Conservation (phyloP, 2,329 filamentous ascomycete species). For the Fusarium duplospermum region DNA sequence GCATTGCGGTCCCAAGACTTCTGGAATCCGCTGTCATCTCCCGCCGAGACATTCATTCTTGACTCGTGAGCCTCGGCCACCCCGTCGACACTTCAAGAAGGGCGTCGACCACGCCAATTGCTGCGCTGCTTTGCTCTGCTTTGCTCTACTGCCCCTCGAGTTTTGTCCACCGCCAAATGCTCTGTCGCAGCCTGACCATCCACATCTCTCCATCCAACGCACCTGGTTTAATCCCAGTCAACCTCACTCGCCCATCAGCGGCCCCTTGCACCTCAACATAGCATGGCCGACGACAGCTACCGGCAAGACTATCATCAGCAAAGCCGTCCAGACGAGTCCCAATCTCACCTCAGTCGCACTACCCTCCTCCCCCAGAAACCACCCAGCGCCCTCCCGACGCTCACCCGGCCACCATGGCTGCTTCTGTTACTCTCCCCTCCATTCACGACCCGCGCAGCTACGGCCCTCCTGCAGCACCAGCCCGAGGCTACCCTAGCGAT, state of each 20-base stretch:
- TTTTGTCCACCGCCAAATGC: conserved; percentile 34
- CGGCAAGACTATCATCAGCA: conserved; percentile 53
- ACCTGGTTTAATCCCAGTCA: conserved; percentile 29
- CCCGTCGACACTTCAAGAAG: conserved; percentile 21
- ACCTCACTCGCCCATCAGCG: conserved; percentile 41
- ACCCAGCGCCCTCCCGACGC: conserved; percentile 48
- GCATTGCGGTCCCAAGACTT: conserved; percentile 38
- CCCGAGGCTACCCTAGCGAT: conserved; percentile 49
- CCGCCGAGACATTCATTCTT: conserved; percentile 43
- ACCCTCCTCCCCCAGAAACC: conserved; percentile 55
- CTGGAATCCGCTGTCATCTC: conserved; percentile 43
- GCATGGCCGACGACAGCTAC: conserved; percentile 55
- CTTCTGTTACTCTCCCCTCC: conserved; percentile 60
- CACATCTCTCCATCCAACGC: conserved; percentile 14
- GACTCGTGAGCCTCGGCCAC: conserved; percentile 32
- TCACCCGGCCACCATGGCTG: conserved; percentile 54
- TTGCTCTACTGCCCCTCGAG: neutral
- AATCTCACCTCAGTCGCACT: conserved; percentile 57
- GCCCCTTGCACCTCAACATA: conserved; percentile 45
- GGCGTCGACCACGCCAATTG: conserved; percentile 7
- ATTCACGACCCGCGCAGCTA: conserved; percentile 61
- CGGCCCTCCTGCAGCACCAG: conserved; percentile 47
- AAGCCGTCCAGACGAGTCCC: conserved; percentile 53
- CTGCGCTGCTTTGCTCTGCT: neutral
- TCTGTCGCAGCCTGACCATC: conserved; percentile 27